Percentiles rank a stretch among this genome's conserved stretches.
phyloP scores from a whole-genome alignment of 176 grass and related monocot genomes.

The Lolium perenne region DNA sequence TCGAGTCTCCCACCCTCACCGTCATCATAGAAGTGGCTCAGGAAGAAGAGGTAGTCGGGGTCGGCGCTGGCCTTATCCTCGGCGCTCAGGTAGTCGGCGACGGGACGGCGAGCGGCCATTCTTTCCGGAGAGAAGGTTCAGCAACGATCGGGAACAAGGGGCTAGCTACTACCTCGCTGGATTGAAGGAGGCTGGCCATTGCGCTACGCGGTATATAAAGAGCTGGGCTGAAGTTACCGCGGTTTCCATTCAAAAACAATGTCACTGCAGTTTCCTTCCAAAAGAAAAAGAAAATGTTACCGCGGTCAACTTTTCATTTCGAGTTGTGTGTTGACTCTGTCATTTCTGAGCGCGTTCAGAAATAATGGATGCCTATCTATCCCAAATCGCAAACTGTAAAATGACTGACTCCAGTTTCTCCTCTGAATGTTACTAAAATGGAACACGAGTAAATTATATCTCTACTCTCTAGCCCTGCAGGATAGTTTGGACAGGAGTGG shows the following conservation, averaged over 20 bases:
- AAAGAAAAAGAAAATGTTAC: neutral
- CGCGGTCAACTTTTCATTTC: neutral
- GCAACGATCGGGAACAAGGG: neutral
- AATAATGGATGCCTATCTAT: neutral
- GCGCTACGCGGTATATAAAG: neutral
- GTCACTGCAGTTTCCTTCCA: neutral
- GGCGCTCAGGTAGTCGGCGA: slow-evolving; percentile 26
- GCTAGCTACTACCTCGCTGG: neutral
- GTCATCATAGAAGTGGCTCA: slow-evolving; percentile 14
- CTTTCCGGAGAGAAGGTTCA: neutral
- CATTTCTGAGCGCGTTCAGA: slow-evolving; percentile 4
- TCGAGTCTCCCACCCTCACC: neutral
- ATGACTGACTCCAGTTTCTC: neutral
- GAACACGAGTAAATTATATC: neutral
- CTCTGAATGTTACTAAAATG: neutral
- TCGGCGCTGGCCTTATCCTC: neutral
- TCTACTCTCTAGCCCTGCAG: neutral
- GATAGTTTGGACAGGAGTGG: neutral
- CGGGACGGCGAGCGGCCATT: slow-evolving; percentile 24
- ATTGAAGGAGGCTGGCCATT: neutral
- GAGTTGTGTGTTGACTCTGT: neutral
- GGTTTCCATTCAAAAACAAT: neutral
- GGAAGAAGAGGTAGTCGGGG: slow-evolving; percentile 29
- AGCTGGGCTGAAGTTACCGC: neutral
- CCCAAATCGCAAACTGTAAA: neutral